A percentile compares a stretch with the other conserved stretches of the same genome.
phyloP scores from a whole-genome alignment of 1,139 yeast species.

The Hemisphaericaspora xylofermentans region DNA sequence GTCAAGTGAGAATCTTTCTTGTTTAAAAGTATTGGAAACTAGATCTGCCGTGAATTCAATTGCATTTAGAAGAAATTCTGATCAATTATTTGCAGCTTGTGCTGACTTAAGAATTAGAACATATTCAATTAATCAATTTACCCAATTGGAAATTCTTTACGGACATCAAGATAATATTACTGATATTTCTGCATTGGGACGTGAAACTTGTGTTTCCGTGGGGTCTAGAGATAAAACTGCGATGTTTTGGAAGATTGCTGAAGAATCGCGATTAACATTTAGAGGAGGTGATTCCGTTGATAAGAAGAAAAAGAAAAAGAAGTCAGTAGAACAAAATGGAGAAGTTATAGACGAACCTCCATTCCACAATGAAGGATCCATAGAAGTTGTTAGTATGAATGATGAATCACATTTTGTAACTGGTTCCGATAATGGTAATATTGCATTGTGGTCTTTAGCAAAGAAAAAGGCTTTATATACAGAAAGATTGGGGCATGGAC shows the following conservation, averaged over 20 bases:
- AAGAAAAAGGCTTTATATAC: conserved; percentile 84
- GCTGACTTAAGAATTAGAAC: conserved; percentile 90
- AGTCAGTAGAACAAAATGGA: conserved; percentile 26
- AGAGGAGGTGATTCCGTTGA: conserved; percentile 77
- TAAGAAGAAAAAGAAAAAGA: conserved; percentile 41
- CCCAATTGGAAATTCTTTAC: conserved; percentile 85
- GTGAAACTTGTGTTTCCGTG: conserved; percentile 92
- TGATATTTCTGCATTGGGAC: conserved; percentile 75
- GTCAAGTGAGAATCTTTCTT: conserved; percentile 76
- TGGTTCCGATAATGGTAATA: conserved; percentile 91
- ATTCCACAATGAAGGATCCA: conserved; percentile 76
- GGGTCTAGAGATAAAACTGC: conserved; percentile 95
- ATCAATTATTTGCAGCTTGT: conserved; percentile 89
- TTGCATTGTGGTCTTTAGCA: conserved; percentile 83
- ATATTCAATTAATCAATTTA: conserved; percentile 78
- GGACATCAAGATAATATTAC: conserved; percentile 93
- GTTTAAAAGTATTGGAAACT: conserved; percentile 75
- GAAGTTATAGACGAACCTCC: conserved; percentile 21
- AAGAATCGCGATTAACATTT: conserved; percentile 89
- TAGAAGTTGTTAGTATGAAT: conserved; percentile 86
- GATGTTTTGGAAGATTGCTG: conserved; percentile 94
- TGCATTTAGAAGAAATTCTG: conserved; percentile 75
- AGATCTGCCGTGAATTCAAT: conserved; percentile 72
- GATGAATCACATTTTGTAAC: conserved; percentile 93
- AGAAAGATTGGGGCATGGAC: conserved; percentile 75